Conservation (phyloP, 352 stramenopile species). For the Pythium aquatile region DNA sequence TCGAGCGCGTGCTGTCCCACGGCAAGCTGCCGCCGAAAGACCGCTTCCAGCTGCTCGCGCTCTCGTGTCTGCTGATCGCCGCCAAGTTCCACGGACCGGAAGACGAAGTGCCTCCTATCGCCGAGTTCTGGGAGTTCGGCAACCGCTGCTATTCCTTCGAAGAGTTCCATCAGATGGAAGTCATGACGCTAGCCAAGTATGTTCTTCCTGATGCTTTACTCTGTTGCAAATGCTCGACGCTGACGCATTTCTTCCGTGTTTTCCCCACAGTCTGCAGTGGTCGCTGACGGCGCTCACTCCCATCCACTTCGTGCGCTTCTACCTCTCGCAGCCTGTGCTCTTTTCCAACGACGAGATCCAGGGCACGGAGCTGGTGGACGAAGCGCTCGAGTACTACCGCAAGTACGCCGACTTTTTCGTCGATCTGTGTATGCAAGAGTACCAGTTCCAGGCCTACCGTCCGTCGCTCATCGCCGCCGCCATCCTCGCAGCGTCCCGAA, state of each 20-base stretch:
- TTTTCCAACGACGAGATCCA: constrained; percentile 81
- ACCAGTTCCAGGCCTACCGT: constrained; percentile 79
- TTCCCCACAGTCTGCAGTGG: constrained; percentile 61
- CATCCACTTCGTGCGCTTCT: constrained; percentile 83
- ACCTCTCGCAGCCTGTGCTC: constrained; percentile 71
- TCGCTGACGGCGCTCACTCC: constrained; percentile 63
- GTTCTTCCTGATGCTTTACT: constrained; percentile 13
- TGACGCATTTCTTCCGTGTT: constrained; percentile 6
- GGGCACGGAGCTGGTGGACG: constrained; percentile 64
- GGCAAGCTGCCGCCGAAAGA: constrained; percentile 63
- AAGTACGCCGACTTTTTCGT: constrained; percentile 88
- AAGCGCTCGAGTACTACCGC: constrained; percentile 75
- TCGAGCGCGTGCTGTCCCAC: constrained; percentile 70
- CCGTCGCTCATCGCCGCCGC: constrained; percentile 75
- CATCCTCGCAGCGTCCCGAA: constrained; percentile 74
- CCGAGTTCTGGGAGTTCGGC: constrained; percentile 85
- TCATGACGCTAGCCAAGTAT: constrained; percentile 51
- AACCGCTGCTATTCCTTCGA: constrained; percentile 84
- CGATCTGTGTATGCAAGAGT: constrained; percentile 85
- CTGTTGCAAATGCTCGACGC: neutral
- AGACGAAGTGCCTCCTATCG: constrained; percentile 75
- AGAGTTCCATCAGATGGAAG: constrained; percentile 77
- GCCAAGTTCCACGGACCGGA: constrained; percentile 81
- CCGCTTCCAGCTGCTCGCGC: constrained; percentile 78
- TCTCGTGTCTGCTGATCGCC: constrained; percentile 78